A percentile compares a stretch with the other conserved stretches of the same genome.
Conservation (phyloP, 1,284 basidiomycete species). For the Cystobasidiaceae sp. region DNA sequence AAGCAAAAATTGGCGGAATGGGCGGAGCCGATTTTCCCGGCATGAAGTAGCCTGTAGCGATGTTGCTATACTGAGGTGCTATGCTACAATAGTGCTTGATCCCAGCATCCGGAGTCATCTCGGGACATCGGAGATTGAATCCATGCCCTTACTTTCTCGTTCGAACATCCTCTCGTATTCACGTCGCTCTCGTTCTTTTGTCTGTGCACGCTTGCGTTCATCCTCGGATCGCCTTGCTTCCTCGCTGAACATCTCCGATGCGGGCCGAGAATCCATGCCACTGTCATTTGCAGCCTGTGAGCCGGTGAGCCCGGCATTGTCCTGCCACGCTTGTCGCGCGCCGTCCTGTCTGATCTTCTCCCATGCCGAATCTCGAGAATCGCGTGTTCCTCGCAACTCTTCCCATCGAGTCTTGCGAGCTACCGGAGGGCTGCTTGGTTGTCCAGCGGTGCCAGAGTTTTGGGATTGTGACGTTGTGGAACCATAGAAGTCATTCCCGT, state of each 20-base stretch:
- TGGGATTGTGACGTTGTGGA: neutral
- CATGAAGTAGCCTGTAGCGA: neutral
- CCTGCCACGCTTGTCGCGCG: constrained; percentile 5
- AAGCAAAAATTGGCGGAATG: constrained; percentile 49
- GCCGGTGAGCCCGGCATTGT: neutral
- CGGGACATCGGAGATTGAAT: neutral
- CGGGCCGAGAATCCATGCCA: neutral
- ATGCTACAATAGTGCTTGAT: constrained; percentile 3
- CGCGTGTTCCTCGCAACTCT: constrained; percentile 16
- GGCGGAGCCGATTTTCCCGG: constrained; percentile 5
- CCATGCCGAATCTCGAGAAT: constrained; percentile 26
- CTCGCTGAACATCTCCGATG: constrained; percentile 11
- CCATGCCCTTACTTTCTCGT: constrained; percentile 16
- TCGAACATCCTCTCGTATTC: constrained; percentile 31
- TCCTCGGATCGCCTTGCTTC: constrained; percentile 3
- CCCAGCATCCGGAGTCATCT: neutral
- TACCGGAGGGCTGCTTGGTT: neutral
- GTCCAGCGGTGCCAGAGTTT: neutral
- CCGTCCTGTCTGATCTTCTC: constrained; percentile 19
- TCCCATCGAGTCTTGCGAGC: constrained; percentile 15
- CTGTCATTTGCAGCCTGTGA: neutral
- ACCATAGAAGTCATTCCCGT: neutral
- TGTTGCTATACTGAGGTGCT: neutral
- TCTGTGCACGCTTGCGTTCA: neutral
- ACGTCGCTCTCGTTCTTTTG: constrained; percentile 14